Conservation (phyloP, 495 filamentous ascomycete species). For the Penicillium flavigenum region DNA sequence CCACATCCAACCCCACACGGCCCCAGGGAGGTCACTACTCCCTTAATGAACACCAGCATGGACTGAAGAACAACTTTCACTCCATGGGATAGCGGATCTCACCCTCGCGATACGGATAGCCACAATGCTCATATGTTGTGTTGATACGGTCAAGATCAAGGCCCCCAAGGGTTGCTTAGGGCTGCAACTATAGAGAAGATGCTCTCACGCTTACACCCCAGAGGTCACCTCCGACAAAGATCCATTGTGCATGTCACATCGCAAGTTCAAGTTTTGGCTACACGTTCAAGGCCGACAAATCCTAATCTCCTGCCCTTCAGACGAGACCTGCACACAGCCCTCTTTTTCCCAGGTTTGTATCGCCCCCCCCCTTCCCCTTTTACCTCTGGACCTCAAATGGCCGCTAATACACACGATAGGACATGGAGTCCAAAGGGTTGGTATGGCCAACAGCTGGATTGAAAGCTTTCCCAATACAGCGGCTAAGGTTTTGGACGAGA, state of each 20-base stretch:
- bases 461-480: slow-evolving; percentile 77
- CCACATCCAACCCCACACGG: slow-evolving; percentile 18
- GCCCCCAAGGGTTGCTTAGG: slow-evolving; percentile 16
- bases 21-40: not conserved
- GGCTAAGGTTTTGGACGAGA: slow-evolving; percentile 70
- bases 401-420: slow-evolving; percentile 49
- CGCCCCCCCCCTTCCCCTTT: not conserved
- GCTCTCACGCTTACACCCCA: slow-evolving; percentile 8
- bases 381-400: not conserved
- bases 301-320: slow-evolving; percentile 17
- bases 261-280: not conserved
- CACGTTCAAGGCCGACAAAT: slow-evolving; percentile 1
- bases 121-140: slow-evolving; percentile 19
- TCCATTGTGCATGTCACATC: slow-evolving; percentile 3
- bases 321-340: slow-evolving; percentile 60
- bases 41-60: not conserved
- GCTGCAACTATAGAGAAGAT: slow-evolving; percentile 21
- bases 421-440: slow-evolving; percentile 91
- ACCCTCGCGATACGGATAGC: slow-evolving; percentile 6
- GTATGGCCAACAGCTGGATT: slow-evolving; percentile 85
- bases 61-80: slow-evolving; percentile 1
- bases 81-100: slow-evolving; percentile 9
- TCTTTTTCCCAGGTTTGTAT: slow-evolving; percentile 78
- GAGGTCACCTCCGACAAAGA: slow-evolving; percentile 1
- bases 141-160: slow-evolving; percentile 19